A percentile compares a stretch with the other conserved stretches of the same genome.
These are phyloP conservation scores for Peziza echinospora DNA, from an alignment of 495 filamentous ascomycete species.

Conservation along the genomic window DNA sequence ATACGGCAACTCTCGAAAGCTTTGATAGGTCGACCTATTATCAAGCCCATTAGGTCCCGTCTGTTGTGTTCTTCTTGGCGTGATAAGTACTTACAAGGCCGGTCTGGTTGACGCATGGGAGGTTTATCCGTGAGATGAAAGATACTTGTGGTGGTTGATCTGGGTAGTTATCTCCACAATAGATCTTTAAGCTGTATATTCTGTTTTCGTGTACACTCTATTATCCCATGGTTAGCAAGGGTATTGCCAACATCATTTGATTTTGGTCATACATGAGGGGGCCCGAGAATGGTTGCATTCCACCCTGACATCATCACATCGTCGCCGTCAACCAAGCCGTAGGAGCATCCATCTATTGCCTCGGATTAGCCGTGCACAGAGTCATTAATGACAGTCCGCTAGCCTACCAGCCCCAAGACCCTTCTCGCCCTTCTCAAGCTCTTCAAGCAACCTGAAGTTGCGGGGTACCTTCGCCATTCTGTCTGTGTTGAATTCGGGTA, in stretches of 20 bases:
- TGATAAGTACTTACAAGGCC: conserved; percentile 49
- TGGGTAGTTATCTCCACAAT: conserved; percentile 80
- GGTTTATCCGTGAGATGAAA: conserved; percentile 83
- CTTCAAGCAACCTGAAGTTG: conserved; percentile 89
- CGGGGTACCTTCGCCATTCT: conserved; percentile 76
- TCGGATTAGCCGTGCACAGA: background rate
- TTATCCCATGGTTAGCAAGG: too few species aligned
- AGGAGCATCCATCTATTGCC: conserved; percentile 72
- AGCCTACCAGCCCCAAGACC: conserved; percentile 69
- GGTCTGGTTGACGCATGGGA: conserved; percentile 65
- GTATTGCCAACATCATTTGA: too few species aligned
- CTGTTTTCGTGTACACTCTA: conserved; percentile 94
- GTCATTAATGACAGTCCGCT: background rate
- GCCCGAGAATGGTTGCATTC: conserved; percentile 92
- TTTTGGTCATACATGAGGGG: conserved; percentile 84
- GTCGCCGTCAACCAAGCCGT: conserved; percentile 82
- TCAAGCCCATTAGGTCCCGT: too few species aligned
- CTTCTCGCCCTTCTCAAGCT: conserved; percentile 98
- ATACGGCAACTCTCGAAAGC: conserved; percentile 61
- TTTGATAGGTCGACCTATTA: conserved; percentile 63
- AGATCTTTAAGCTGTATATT: conserved; percentile 94
- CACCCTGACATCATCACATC: conserved; percentile 96
- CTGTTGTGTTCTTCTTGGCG: too few species aligned
- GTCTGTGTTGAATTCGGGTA: conserved; percentile 14
- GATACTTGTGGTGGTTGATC: conserved; percentile 70